phyloP scores from a whole-genome alignment of 495 filamentous ascomycete genomes.

The Neurospora sp. region DNA sequence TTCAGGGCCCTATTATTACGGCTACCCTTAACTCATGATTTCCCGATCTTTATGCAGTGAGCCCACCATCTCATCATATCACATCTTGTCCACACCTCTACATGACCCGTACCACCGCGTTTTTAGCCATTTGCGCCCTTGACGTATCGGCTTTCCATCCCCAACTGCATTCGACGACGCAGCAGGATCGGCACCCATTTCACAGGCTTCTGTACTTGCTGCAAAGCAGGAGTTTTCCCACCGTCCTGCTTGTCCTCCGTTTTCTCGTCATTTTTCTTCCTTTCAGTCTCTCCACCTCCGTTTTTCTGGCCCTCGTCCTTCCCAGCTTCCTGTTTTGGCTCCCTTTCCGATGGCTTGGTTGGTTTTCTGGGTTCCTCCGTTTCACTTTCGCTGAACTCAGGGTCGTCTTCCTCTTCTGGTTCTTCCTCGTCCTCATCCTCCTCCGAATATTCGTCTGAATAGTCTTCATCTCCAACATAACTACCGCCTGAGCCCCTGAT shows the following conservation, averaged over 20 bases:
- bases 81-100: background rate
- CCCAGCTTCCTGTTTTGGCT: background rate
- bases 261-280: background rate
- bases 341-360: background rate
- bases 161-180: slow-evolving; percentile 20
- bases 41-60: background rate
- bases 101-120: background rate
- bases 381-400: slow-evolving; percentile 9
- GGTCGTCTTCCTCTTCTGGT: slow-evolving; percentile 16
- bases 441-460: slow-evolving; percentile 15
- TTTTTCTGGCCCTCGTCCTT: slow-evolving; percentile 4
- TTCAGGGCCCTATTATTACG: background rate
- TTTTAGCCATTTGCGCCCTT: slow-evolving; percentile 12
- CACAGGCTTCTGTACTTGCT: slow-evolving; percentile 1
- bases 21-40: background rate
- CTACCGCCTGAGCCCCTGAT: slow-evolving; percentile 4
- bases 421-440: slow-evolving; percentile 22
- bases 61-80: background rate
- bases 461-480: background rate
- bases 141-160: slow-evolving; percentile 32
- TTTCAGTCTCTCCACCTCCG: slow-evolving; percentile 8
- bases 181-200: slow-evolving; percentile 23
- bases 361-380: background rate
- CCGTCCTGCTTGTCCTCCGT: slow-evolving; percentile 1
- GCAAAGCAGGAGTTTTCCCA: background rate